Evolutionary conservation across 306 rosid genomes (phyloP).

Genomic region (Purshia tridentata): DNA sequence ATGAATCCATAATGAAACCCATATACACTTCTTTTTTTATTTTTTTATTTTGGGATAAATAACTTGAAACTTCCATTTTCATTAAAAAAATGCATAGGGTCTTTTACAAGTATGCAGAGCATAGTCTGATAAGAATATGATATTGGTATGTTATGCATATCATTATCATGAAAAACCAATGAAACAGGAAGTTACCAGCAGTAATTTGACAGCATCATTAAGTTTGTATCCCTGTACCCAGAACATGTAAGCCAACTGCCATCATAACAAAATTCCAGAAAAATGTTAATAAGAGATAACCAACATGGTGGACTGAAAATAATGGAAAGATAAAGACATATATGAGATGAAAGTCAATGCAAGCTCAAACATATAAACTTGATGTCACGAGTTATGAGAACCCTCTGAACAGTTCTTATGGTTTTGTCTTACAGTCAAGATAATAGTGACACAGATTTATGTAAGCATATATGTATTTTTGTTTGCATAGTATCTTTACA

Average conservation of each 20-base stretch:
- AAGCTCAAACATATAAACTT: background rate
- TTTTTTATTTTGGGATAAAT: background rate
- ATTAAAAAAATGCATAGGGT: background rate
- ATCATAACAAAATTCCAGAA: conserved; percentile 36
- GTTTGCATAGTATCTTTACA: background rate
- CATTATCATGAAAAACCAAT: conserved; percentile 10
- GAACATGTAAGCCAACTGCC: conserved; percentile 91
- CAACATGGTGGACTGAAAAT: conserved; percentile 4
- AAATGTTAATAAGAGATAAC: conserved; percentile 14
- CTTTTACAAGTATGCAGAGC: conserved; percentile 9
- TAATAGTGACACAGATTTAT: background rate
- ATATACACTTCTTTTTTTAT: background rate
- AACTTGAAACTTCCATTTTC: background rate
- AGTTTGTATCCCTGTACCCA: conserved; percentile 89
- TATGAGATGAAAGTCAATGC: background rate
- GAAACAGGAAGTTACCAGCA: conserved; percentile 57
- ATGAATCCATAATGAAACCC: background rate
- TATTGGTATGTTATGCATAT: background rate
- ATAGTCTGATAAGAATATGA: conserved; percentile 23
- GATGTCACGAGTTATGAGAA: background rate
- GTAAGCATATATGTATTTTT: background rate
- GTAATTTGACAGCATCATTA: conserved; percentile 51
- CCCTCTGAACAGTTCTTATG: background rate
- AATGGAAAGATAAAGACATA: conserved; percentile 3
- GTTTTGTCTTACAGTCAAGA: too few species aligned